These are phyloP conservation scores for Fonsecaea pedrosoi DNA, from an alignment of 2,329 filamentous ascomycete genomes.

Conservation along the genomic window DNA sequence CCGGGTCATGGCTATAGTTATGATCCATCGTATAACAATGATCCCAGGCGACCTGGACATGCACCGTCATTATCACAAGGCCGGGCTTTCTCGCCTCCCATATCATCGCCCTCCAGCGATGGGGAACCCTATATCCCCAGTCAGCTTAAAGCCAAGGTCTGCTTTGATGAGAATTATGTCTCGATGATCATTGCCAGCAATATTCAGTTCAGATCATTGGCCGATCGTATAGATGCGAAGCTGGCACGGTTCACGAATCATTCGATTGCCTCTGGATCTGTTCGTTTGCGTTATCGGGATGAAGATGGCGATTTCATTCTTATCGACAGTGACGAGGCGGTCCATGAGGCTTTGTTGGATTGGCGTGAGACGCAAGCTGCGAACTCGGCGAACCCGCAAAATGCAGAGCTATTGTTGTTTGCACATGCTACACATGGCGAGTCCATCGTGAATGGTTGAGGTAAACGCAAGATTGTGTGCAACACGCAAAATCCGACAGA, in stretches of 20 bases:
- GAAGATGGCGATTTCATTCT: constrained; percentile 92
- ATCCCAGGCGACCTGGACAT: constrained; percentile 34
- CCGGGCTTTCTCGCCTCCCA: constrained; percentile 46
- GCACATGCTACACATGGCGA: constrained; percentile 32
- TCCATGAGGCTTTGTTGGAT: constrained; percentile 92
- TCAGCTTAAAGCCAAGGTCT: constrained; percentile 94
- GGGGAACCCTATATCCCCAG: constrained; percentile 63
- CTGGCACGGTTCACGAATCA: constrained; percentile 83
- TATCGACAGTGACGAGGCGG: constrained; percentile 94
- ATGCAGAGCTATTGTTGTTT: constrained; percentile 39
- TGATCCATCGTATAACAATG: constrained; percentile 34
- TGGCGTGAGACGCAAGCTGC: constrained; percentile 80
- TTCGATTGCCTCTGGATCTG: constrained; percentile 79
- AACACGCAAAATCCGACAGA: not conserved
- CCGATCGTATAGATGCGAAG: constrained; percentile 95
- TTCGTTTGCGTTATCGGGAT: constrained; percentile 89
- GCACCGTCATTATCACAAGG: constrained; percentile 37
- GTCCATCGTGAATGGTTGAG: constrained; percentile 20
- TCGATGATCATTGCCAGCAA: constrained; percentile 96
- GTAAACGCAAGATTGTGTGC: not conserved
- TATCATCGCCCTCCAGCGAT: constrained; percentile 32
- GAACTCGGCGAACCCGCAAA: constrained; percentile 52
- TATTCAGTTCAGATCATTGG: constrained; percentile 90
- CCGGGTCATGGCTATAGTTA: constrained; percentile 37
- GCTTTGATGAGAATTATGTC: constrained; percentile 88